Evolutionary conservation across 768 basidiomycete genomes (phyloP), one percentile per base, ranked within the genome.

Genomic region (Fomitopsis serialis): DNA sequence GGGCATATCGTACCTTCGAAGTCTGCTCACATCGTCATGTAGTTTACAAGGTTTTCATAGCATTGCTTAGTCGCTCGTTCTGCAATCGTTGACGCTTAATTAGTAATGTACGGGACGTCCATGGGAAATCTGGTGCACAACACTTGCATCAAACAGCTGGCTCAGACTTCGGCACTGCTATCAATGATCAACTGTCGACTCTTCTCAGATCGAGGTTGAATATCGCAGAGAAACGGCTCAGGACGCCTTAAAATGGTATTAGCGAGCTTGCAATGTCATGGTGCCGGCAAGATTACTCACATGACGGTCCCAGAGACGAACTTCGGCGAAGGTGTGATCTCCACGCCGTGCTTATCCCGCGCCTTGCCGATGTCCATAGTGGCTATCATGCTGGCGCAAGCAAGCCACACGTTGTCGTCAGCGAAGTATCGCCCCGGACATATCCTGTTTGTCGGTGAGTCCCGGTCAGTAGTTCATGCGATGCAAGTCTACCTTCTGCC

Each of bases 141-240:
- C 29, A 32, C 5, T 32, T 32, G 11, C 6, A 32, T 32, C 5
- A 32, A 7, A 4, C 6, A 42, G 15, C 4, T 6, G 29, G 29
- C 29, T 32, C 29, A 32, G 29, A 32, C 6, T 32, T 32, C 6
- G 6, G 11, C 29, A 11, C 5, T 11, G 29, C 29, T 32, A 11
- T 32, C 29, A 32, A 32, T 5, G 48, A 62, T 58, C 23, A 62
- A 22, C 21, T 49, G 54, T 15, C 36, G 50, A 7, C 57, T 52
- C 12, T 57, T 57, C 40, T 53, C 52, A 11, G 56, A 53, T 27
- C 79, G 77, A 35, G 79, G 74, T 40, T 63, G 69, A 52, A 82
- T 78, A 43, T 61, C 59, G 58, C 77, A 81, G 35, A 53, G 63
- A 64, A 80, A 80, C 42, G 75, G 75, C 59, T 75, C 74, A 44